These are phyloP conservation scores for Mucuna pruriens DNA, from an alignment of 306 rosid genomes.

Conservation along the genomic window DNA sequence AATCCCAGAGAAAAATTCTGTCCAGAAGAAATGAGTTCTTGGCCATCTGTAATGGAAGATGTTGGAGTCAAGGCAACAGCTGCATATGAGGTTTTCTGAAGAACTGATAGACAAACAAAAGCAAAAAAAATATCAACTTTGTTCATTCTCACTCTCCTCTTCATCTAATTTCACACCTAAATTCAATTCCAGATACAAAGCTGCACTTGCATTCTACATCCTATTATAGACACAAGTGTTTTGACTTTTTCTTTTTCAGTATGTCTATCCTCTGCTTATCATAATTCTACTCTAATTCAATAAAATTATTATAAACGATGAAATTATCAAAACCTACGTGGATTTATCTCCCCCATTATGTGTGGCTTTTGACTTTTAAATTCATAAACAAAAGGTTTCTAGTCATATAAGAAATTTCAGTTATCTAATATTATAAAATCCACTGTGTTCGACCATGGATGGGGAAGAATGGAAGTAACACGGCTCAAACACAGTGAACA, in stretches of 20 bases:
- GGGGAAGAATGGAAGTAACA: not conserved
- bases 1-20: conserved; percentile 38
- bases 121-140: not conserved
- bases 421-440: not conserved
- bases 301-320: too few relatives aligned
- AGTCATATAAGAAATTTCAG: not conserved
- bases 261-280: too few relatives aligned
- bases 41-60: conserved; percentile 24
- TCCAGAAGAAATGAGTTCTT: conserved; percentile 33
- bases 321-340: too few relatives aligned
- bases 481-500: too few relatives aligned
- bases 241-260: too few relatives aligned
- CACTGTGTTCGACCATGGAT: not conserved
- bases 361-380: not conserved
- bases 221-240: not conserved
- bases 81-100: conserved; percentile 12
- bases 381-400: not conserved
- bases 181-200: not conserved
- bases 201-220: not conserved
- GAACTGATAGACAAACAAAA: not conserved
- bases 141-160: not conserved
- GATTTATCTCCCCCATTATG: too few relatives aligned
- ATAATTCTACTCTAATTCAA: too few relatives aligned
- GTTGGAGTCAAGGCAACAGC: conserved; percentile 24
- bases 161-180: not conserved